Percentiles rank a stretch among this genome's conserved stretches.
Evolutionary conservation across 202 grass and related monocot species (phyloP).

Genomic region (Musa balbisiana): DNA sequence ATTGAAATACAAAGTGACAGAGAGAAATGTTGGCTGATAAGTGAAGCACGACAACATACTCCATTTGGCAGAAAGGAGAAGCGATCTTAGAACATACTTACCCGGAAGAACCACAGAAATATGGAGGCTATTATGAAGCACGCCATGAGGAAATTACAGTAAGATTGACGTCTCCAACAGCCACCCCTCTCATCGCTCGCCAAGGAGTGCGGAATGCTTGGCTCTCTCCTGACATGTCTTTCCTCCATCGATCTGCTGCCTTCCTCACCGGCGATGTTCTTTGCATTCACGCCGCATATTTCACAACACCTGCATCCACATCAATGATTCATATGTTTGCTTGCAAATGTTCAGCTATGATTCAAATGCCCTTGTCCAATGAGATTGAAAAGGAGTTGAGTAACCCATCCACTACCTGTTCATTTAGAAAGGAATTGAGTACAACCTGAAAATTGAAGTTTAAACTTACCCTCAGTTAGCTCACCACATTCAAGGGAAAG

Average conservation of each 20-base stretch:
- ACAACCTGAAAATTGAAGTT: no score
- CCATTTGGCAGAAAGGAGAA: neutral
- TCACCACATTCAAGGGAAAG: no score
- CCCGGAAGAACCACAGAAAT: slow-evolving; percentile 6
- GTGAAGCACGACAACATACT: no score
- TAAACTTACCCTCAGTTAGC: no score
- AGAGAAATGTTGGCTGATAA: no score
- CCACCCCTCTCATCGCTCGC: neutral
- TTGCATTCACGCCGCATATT: slow-evolving; percentile 1
- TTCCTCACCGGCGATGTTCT: neutral
- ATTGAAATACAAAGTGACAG: no score
- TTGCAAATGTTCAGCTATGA: neutral
- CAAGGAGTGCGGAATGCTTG: no score
- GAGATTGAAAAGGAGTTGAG: neutral
- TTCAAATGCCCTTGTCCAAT: neutral
- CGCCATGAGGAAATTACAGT: neutral
- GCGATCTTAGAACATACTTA: neutral
- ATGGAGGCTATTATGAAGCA: slow-evolving; percentile 6
- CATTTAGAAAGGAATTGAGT: no score
- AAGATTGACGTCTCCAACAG: neutral
- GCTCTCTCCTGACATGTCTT: neutral
- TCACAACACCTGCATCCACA: neutral
- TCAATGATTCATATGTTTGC: neutral
- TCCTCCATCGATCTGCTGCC: neutral
- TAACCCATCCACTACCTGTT: neutral